These are phyloP conservation scores for Myxozyma lipomycoides DNA, from an alignment of 805 yeast genomes.

Conservation along the genomic window DNA sequence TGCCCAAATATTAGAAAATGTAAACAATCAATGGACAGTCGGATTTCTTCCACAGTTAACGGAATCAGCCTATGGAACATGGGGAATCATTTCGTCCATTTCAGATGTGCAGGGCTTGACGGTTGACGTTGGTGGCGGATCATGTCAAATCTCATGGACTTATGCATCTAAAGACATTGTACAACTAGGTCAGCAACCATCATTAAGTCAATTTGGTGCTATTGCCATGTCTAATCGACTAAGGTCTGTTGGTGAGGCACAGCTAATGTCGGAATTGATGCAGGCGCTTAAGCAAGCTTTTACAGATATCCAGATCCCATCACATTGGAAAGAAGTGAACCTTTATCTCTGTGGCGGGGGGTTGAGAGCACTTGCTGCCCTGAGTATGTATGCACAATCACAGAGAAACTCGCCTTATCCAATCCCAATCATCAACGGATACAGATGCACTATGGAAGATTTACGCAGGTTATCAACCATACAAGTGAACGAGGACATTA, in stretches of 20 bases:
- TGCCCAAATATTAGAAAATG: slow-evolving; percentile 51
- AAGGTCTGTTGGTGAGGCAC: slow-evolving; percentile 36
- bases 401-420: slow-evolving; percentile 54
- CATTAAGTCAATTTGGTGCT: slow-evolving; percentile 59
- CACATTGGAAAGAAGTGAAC: slow-evolving; percentile 46
- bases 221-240: slow-evolving; percentile 60
- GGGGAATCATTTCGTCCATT: slow-evolving; percentile 72
- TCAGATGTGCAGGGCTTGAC: slow-evolving; percentile 62
- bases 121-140: slow-evolving; percentile 72
- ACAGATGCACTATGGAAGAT: slow-evolving; percentile 53
- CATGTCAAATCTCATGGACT: slow-evolving; percentile 67
- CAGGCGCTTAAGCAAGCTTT: slow-evolving; percentile 43
- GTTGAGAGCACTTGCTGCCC: slow-evolving; percentile 59
- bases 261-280: slow-evolving; percentile 44
- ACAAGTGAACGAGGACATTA: slow-evolving; percentile 35
- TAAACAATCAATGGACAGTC: slow-evolving; percentile 60
- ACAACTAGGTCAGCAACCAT: slow-evolving; percentile 32
- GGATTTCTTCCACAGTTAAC: slow-evolving; percentile 56
- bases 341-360: slow-evolving; percentile 74
- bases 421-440: slow-evolving; percentile 66
- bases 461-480: slow-evolving; percentile 51
- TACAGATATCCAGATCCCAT: slow-evolving; percentile 10
- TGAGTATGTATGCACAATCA: slow-evolving; percentile 30
- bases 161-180: slow-evolving; percentile 53
- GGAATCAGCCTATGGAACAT: slow-evolving; percentile 65